phyloP scores from a whole-genome alignment of 2,329 filamentous ascomycete species.

The Dryadomyces quercivorus region DNA sequence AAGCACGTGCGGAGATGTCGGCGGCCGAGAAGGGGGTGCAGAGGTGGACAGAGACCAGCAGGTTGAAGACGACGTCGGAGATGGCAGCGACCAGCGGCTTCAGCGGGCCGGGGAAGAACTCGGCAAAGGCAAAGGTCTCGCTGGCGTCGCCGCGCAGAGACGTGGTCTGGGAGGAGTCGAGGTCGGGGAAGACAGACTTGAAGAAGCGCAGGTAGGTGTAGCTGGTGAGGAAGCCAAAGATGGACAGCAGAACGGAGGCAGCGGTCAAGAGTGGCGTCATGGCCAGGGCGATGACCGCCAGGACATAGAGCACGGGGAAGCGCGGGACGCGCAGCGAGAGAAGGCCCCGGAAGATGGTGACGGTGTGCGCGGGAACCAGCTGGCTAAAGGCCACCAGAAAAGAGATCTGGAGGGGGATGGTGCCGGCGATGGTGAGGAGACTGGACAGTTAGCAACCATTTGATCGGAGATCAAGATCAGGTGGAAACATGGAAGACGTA shows the following conservation, averaged over 20 bases:
- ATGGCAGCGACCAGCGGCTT: conserved; percentile 67
- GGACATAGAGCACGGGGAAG: conserved; percentile 61
- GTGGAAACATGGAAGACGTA: conserved; percentile 23
- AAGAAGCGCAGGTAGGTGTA: conserved; percentile 97
- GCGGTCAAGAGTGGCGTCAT: conserved; percentile 48
- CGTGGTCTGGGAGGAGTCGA: conserved; percentile 45
- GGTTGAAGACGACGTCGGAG: conserved; percentile 61
- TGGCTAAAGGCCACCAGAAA: conserved; percentile 98
- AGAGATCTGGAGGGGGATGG: conserved; percentile 77
- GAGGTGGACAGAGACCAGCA: conserved; percentile 62
- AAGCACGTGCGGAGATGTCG: conserved; percentile 48
- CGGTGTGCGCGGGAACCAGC: conserved; percentile 91
- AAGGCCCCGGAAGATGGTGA: conserved; percentile 80
- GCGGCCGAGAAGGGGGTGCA: conserved; percentile 78
- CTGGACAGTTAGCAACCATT: conserved; percentile 27
- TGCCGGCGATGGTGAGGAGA: conserved; percentile 73
- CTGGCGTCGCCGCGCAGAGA: conserved; percentile 79
- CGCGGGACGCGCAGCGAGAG: conserved; percentile 75
- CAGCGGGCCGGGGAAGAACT: conserved; percentile 80
- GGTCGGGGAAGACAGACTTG: conserved; percentile 61
- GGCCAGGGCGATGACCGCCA: conserved; percentile 54
- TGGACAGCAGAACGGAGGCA: conserved; percentile 66
- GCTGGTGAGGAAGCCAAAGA: conserved; percentile 72
- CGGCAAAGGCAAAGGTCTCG: conserved; percentile 90
- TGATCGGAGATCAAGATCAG: background rate